These are phyloP conservation scores for Calonectria henricotiae DNA, from an alignment of 2,329 filamentous ascomycete species.

Conservation along the genomic window DNA sequence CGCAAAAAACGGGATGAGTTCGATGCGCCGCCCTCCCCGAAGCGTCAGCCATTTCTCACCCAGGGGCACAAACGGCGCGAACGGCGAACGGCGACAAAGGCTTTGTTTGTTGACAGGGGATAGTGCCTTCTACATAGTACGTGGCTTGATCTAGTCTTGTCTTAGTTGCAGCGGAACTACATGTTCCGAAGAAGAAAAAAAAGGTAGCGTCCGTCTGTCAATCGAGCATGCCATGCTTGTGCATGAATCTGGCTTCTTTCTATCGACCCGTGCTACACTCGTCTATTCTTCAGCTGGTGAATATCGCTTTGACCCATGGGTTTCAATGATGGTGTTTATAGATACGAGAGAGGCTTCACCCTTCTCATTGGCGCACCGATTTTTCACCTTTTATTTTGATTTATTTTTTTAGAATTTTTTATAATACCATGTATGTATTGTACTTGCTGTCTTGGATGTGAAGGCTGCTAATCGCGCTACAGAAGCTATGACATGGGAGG, in stretches of 20 bases:
- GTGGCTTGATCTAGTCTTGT: slow-evolving; percentile 24
- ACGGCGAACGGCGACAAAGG: slow-evolving; percentile 20
- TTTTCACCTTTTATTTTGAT: not conserved
- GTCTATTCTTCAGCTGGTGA: not conserved
- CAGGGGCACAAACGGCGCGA: slow-evolving; percentile 17
- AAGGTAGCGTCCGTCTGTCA: slow-evolving; percentile 15
- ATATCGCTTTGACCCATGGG: not conserved
- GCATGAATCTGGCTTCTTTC: slow-evolving; percentile 12
- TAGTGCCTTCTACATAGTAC: not conserved
- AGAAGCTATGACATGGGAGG: not conserved
- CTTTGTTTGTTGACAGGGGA: slow-evolving; percentile 11
- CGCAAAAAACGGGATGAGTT: not conserved
- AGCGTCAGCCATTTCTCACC: slow-evolving; percentile 2
- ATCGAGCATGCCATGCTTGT: not conserved
- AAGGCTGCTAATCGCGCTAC: not conserved
- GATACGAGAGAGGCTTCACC: not conserved
- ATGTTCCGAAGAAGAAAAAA: slow-evolving; percentile 13
- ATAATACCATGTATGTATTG: not conserved
- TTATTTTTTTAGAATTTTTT: not conserved
- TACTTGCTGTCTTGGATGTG: slow-evolving; percentile 4
- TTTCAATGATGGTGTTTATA: not conserved
- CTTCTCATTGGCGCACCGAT: not conserved
- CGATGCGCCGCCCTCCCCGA: slow-evolving; percentile 2
- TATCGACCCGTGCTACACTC: not conserved
- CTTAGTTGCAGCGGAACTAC: slow-evolving; percentile 6